phyloP scores from a whole-genome alignment of 1,284 basidiomycete species.

The Ceratobasidium papillatum region DNA sequence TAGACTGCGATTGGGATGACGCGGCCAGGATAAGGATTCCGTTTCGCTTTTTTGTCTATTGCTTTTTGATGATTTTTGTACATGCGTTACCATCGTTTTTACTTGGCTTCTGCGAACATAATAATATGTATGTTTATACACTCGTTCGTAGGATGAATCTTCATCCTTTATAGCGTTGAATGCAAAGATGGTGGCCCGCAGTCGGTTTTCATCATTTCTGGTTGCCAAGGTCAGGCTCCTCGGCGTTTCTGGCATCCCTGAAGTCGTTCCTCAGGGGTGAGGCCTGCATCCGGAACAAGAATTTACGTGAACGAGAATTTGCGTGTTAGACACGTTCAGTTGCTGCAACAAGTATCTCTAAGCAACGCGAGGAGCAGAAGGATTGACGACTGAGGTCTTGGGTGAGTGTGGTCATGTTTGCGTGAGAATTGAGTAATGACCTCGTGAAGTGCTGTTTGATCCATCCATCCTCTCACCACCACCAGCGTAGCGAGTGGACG shows the following conservation, averaged over 20 bases:
- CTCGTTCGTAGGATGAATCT: background rate
- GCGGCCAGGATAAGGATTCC: slow-evolving; percentile 2
- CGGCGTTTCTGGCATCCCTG: background rate
- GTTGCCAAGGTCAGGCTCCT: background rate
- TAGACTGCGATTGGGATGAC: slow-evolving; percentile 25
- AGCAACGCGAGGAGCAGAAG: background rate
- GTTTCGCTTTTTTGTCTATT: background rate
- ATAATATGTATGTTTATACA: slow-evolving; percentile 5
- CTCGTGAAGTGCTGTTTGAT: slow-evolving; percentile 29
- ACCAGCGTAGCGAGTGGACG: slow-evolving; percentile 39
- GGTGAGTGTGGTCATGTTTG: slow-evolving; percentile 38
- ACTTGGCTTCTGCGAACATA: background rate
- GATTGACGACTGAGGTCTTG: background rate
- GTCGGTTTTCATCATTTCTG: background rate
- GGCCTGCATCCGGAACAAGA: background rate
- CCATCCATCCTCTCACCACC: slow-evolving; percentile 35
- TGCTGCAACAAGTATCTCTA: background rate
- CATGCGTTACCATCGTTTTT: background rate
- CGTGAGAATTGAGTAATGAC: slow-evolving; percentile 40
- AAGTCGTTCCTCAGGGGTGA: background rate
- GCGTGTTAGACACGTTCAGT: slow-evolving; percentile 1
- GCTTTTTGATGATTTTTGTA: background rate
- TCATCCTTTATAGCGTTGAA: background rate
- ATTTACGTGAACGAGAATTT: background rate
- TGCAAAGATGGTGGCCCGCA: background rate